Base-by-base conservation (phyloP, 768 basidiomycete genomes). In the Trametopsis cervina region DNA sequence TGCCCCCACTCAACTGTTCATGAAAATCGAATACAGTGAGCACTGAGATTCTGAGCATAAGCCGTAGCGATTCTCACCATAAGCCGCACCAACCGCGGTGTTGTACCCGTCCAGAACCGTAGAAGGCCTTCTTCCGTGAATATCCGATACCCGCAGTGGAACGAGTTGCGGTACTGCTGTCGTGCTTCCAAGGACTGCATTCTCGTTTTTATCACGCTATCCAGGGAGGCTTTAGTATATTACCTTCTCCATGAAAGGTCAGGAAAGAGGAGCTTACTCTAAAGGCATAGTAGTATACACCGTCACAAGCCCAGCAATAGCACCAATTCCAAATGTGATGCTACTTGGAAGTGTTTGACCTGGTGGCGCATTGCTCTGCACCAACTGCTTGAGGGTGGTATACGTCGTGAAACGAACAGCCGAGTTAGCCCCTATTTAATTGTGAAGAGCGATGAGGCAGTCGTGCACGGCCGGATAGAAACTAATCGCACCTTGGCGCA, bases 41-140 rank as follows among this genome's bases (percentile, higher is more conserved):
- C n/a, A n/a, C n/a, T n/a, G n/a, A n/a, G n/a, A n/a, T n/a, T n/a
- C n/a, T n/a, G n/a, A n/a, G n/a, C n/a, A n/a, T n/a, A n/a, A n/a
- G n/a, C n/a, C n/a, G n/a, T n/a, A n/a, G n/a, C n/a, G 35, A 42
- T 12, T 69, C 86, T 66, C 58, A 92, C 87, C 60, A 95, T 84
- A 42, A 99, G 64, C 23, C 96, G 76, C 5, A 80, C 79, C 22
- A 99, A 65, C 51, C 95, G 71, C 0, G 96, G 96, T 3, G 94
- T 95, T 5, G 95, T 92, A 2, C 96, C 96, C 2, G 87, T 89
- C 96, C 96, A 99, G 66, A 99, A 96, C 42, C 86, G 77, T n/a
- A 80, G 57, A 5, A 96, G 55, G 2, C 96, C 96, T 60, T 98
- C 93, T 64, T 98, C 95, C 0, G 84, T 91, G 54, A 91, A 82